Base-by-base conservation (phyloP, 2,329 filamentous ascomycete genomes). In the Nothopassalora personata region DNA sequence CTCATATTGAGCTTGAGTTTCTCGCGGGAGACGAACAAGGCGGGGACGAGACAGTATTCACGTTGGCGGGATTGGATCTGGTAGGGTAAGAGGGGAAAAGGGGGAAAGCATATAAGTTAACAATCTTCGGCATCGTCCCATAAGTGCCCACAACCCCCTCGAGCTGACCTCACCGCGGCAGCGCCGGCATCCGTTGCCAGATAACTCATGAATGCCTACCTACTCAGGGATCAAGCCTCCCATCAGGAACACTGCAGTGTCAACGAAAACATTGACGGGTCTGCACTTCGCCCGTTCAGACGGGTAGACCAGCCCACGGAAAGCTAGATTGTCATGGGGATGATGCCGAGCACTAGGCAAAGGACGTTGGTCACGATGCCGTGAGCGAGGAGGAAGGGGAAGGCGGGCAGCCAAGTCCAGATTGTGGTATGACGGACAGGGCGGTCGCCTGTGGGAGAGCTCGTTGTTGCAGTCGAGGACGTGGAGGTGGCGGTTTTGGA, bases 301-400 rank as follows among this genome's bases (percentile, higher is more conserved):
- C 27, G 64, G 33, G n/a, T 60, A 54, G 4, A 62, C 33, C 9
- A 63, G 7, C 9, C 54, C 56, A 13, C 53, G 36, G n/a, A 57
- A 7, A 31, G 48, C 51, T 13, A 64, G 46, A 64, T 39, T 11
- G 56, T 53, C 61, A 67, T 62, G n/a, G 66, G 63, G n/a, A 66
- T 53, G 23, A 64, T 47, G 39, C 58, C 63, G 11, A 66, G 39
- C 23, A 57, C 53, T 1, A 60, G 62, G 34, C 47, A 52, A 1
- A 58, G n/a, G 5, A 56, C 5, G 10, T 54, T 19, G 39, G 54
- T 54, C n/a, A 43, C 27, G 52, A 62, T 60, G 48, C 63, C 66
- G 28, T 62, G 59, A 19, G 64, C 52, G 43, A 66, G 60, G 19
- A 61, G 45, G 57, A 67, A 59, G 31, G 56, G 55, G 57, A 66